Evolutionary conservation across 1,139 yeast species (phyloP), one percentile per base, ranked within the genome.

Genomic region (Hyphopichia buzzinii): DNA sequence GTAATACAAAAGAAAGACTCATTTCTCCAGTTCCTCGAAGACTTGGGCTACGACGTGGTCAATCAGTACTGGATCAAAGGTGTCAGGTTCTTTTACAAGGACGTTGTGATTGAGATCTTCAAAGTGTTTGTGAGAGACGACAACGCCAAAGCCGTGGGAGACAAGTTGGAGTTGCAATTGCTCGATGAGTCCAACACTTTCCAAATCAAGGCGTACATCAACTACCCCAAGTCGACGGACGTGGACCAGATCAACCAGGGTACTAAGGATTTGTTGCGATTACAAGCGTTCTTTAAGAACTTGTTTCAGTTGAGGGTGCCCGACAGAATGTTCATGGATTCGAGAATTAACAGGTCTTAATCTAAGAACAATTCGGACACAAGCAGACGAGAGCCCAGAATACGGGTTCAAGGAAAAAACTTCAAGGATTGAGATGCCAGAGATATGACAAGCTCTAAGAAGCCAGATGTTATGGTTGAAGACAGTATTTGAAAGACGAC

Each of bases 241-340:
- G 72, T 89, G 31, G 94, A 86, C 30, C 73, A 76, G 38, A 77
- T 85, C 11, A 79, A 77, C 39, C 73, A 72, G 36, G 89, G 89
- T 1, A 78, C 81, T 3, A 76, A 77, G 41, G 81, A 81, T 36
- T 61, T 89, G 40, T 65, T 79, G 34, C 67, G 64, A 35, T 59
- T 87, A 30, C 88, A 84, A 55, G 77, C 69, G 14, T 85, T 80
- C 38, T 63, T 89, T 42, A 66, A 72, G 39, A 89, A 88, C 11
- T 64, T 88, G 38, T 71, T 89, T 13, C 77, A 79, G 35, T 66
- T 89, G 35, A 77, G 69, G 27, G 75, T 84, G 28, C 95, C 96
- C 2, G 95, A 86, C 53, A 67, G 96, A 46, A 80, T 77, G 56
- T 70, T 72, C 30, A 86, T 88, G 87, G 96, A 89, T 56, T 76